These are phyloP conservation scores for Akanthomyces muscarius DNA, from an alignment of 2,329 filamentous ascomycete genomes.

Conservation along the genomic window DNA sequence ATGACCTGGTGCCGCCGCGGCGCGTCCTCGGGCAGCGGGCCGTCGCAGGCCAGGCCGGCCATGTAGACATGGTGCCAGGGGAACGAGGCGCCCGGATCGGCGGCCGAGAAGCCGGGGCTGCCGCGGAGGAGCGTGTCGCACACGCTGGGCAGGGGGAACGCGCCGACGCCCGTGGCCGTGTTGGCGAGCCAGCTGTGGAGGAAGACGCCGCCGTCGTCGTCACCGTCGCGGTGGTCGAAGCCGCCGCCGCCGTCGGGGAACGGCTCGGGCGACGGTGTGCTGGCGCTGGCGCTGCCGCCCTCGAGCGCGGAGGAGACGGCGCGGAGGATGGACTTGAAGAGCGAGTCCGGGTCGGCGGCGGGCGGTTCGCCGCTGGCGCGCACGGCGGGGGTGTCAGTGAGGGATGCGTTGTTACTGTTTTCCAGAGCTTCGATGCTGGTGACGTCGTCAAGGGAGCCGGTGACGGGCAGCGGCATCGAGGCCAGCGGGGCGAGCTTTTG, in stretches of 20 bases:
- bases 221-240: slow-evolving; percentile 23
- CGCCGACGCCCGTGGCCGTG: slow-evolving; percentile 52
- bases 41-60: slow-evolving; percentile 63
- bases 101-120: slow-evolving; percentile 39
- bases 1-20: slow-evolving; percentile 67
- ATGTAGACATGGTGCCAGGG: slow-evolving; percentile 70
- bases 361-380: slow-evolving; percentile 17
- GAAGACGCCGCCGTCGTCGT: slow-evolving; percentile 27
- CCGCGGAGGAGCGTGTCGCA: slow-evolving; percentile 48
- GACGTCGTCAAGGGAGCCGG: neutral
- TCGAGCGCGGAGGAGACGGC: slow-evolving; percentile 43
- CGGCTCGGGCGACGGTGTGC: neutral
- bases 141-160: slow-evolving; percentile 66
- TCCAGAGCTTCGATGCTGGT: slow-evolving; percentile 9
- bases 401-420: slow-evolving; percentile 9
- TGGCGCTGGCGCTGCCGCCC: neutral
- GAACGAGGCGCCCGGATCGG: slow-evolving; percentile 42
- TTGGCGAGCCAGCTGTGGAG: slow-evolving; percentile 50
- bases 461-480: neutral
- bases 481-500: slow-evolving; percentile 5
- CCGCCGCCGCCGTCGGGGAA: slow-evolving; percentile 29
- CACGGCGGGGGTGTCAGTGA: neutral
- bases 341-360: slow-evolving; percentile 24
- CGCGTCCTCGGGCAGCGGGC: slow-evolving; percentile 48
- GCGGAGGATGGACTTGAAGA: slow-evolving; percentile 45